Base-by-base conservation (phyloP, 371 early-diverging fungal species). In the Apophysomyces variabilis region DNA sequence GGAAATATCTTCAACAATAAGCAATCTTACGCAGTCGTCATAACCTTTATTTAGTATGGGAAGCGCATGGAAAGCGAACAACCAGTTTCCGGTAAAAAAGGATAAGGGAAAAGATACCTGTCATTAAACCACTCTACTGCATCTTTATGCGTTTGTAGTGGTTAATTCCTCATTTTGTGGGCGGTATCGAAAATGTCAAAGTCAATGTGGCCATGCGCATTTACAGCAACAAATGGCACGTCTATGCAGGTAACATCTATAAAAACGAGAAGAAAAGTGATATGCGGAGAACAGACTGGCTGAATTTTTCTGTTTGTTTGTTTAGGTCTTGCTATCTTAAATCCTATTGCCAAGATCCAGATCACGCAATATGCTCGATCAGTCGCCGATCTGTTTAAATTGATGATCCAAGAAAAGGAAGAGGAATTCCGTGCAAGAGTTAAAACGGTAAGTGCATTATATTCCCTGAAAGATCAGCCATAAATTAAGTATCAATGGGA, bases 101-200 rank as follows among this genome's bases (percentile, higher is more conserved):
- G 3, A 26, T 2, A 26, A 3, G 32, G 32, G 3, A 26, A 26
- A 89, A 73, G 81, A 38, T 8, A 7, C 6, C 45, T 54, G 39
- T 26, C 14, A 38, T 18, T 65, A 26, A 45, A 26, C 44, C 38
- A 36, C 44, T 7, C 13, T 5, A 41, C 39, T 38, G 16, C 5
- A 43, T 18, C 8, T 14, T 8, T 46, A 16, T 58, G 3, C 47
- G 7, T 32, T 45, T 54, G 1, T 70, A 91, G 87, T 96, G 97
- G 97, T 87, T 93, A 60, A 85, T 91, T 63, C 88, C 92, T 35
- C 88, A 87, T 65, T 96, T 93, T 67, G 87, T 91, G 26, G 95
- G 95, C 39, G 96, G 96, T 18, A 94, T 98, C 64, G 97, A 98
- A 72, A 96, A 96, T 72, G 96, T 96, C 71, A 98, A 98, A 69